Evolutionary conservation across 345 rosid species (phyloP).

Genomic region (Lepidium sativum): DNA sequence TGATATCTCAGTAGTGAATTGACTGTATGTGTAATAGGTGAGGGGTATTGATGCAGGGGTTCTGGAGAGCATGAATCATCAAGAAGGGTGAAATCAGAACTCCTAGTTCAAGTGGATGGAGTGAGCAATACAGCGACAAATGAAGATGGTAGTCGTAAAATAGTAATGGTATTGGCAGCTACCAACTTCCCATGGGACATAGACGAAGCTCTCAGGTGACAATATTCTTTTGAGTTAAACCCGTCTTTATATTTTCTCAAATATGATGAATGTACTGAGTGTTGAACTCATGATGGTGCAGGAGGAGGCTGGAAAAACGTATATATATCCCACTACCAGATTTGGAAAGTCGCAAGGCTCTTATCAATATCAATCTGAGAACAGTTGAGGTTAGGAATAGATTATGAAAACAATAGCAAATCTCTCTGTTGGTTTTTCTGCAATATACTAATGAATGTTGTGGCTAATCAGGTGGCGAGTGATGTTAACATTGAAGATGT

Average conservation of each 20-base stretch:
- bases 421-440: background rate
- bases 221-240: background rate
- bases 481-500: conserved; percentile 92
- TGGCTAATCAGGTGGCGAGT: conserved; percentile 53
- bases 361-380: conserved; percentile 88
- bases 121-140: conserved; percentile 80
- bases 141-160: conserved; percentile 94
- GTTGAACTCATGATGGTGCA: conserved; percentile 25
- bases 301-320: conserved; percentile 99
- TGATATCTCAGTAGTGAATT: background rate
- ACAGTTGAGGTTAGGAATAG: conserved; percentile 74
- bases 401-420: background rate
- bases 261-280: background rate
- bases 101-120: conserved; percentile 99
- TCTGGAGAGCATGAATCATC: conserved; percentile 99
- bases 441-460: background rate
- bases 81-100: conserved; percentile 98
- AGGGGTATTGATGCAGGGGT: conserved; percentile 41
- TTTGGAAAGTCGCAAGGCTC: conserved; percentile 96
- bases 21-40: background rate
- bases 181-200: conserved; percentile 99
- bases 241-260: background rate
- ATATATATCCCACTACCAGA: conserved; percentile 98
- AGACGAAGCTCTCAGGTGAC: conserved; percentile 93
- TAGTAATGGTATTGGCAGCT: conserved; percentile 98